A percentile compares a stretch with the other conserved stretches of the same genome.
Conservation (phyloP, 257 asterid species). For the Scutellaria galericulata region DNA sequence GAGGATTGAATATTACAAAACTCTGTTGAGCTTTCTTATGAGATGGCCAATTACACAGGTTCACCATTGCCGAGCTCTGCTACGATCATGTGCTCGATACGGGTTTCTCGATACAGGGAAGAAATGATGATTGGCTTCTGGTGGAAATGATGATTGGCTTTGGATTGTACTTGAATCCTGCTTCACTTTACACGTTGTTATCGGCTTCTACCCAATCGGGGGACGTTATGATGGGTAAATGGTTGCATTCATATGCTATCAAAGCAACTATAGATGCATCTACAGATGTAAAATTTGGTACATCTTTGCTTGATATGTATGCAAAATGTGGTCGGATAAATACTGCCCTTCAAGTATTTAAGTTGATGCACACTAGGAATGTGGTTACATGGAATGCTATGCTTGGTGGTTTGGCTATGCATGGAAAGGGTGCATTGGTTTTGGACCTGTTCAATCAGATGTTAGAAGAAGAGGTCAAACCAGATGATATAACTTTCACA, state of each 20-base stretch:
- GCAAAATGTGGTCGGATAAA: slow-evolving; percentile 78
- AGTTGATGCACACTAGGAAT: slow-evolving; percentile 49
- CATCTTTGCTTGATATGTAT: slow-evolving; percentile 84
- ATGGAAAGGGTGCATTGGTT: slow-evolving; percentile 64
- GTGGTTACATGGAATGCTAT: slow-evolving; percentile 74
- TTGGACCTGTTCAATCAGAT: slow-evolving; percentile 60
- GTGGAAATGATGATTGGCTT: slow-evolving; percentile 53
- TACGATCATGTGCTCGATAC: slow-evolving; percentile 60
- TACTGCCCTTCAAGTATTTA: slow-evolving; percentile 56
- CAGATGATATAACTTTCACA: slow-evolving; percentile 75
- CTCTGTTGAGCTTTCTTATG: slow-evolving; percentile 15
- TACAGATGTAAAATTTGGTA: slow-evolving; percentile 54
- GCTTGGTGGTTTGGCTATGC: slow-evolving; percentile 85
- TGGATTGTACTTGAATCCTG: slow-evolving; percentile 49
- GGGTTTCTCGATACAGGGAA: slow-evolving; percentile 49
- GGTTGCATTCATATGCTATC: slow-evolving; percentile 66
- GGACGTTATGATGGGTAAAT: slow-evolving; percentile 61
- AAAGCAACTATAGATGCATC: slow-evolving; percentile 44
- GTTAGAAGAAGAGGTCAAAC: slow-evolving; percentile 60
- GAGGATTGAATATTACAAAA: no score
- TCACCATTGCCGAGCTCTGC: slow-evolving; percentile 61
- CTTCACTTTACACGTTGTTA: slow-evolving; percentile 60
- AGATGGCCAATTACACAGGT: slow-evolving; percentile 58
- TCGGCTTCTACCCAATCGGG: slow-evolving; percentile 74
- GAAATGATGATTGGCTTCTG: slow-evolving; percentile 64